These are phyloP conservation scores for Phylloporus rhodoxanthus DNA, from an alignment of 768 basidiomycete species.

Conservation along the genomic window DNA sequence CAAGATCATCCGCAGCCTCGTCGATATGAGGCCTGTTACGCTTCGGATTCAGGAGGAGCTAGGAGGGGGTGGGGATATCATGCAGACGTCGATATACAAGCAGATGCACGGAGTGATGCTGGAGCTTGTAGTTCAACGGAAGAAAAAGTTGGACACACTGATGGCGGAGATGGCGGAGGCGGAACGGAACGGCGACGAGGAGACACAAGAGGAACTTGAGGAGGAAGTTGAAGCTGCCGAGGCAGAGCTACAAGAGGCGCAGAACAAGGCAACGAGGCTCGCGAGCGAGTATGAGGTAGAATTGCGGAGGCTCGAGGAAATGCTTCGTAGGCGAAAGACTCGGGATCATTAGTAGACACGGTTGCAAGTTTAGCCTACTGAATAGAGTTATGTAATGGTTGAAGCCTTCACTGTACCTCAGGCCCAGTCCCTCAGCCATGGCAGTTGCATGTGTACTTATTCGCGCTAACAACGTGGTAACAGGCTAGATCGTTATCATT, in stretches of 20 bases:
- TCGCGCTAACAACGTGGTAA: neutral
- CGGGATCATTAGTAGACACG: neutral
- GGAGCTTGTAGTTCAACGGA: slow-evolving; percentile 39
- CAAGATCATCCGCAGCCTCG: slow-evolving; percentile 36
- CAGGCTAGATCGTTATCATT: neutral
- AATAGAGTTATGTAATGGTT: neutral
- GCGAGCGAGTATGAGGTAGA: slow-evolving; percentile 25
- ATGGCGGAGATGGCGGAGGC: slow-evolving; percentile 43
- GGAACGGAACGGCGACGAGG: slow-evolving; percentile 38
- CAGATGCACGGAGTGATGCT: slow-evolving; percentile 47
- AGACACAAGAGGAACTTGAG: slow-evolving; percentile 39
- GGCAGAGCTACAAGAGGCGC: slow-evolving; percentile 18
- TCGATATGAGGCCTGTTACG: slow-evolving; percentile 33
- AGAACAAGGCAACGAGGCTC: slow-evolving; percentile 21
- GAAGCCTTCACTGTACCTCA: no score
- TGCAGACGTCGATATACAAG: slow-evolving; percentile 47
- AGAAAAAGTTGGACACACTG: slow-evolving; percentile 40
- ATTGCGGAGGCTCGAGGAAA: slow-evolving; percentile 22
- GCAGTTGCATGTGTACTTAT: neutral
- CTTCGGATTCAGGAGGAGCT: slow-evolving; percentile 54
- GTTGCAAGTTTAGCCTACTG: no score
- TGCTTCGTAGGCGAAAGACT: slow-evolving; percentile 14
- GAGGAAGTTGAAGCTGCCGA: slow-evolving; percentile 29
- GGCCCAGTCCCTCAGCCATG: neutral
- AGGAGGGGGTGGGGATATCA: slow-evolving; percentile 39